Evolutionary conservation across 306 rosid species (phyloP).

Genomic region (Purshia tridentata): DNA sequence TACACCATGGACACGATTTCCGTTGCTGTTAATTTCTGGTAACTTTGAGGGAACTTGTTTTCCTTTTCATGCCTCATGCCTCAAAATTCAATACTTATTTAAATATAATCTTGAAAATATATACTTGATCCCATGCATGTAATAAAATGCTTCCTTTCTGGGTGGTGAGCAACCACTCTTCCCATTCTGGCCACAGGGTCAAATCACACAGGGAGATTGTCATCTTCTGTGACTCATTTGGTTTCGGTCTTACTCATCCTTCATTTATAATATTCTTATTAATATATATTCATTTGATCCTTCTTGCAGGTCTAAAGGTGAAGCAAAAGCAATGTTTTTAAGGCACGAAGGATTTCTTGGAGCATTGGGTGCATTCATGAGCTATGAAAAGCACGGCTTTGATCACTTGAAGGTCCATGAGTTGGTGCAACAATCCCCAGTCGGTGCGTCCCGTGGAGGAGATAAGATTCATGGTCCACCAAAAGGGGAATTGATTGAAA

Average conservation of each 20-base stretch:
- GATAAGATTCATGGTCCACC: slow-evolving; percentile 35
- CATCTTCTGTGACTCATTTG: neutral
- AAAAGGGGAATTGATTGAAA: slow-evolving; percentile 54
- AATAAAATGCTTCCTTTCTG: neutral
- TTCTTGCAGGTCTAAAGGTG: slow-evolving; percentile 86
- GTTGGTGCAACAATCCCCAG: slow-evolving; percentile 38
- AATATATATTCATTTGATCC: neutral
- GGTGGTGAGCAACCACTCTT: neutral
- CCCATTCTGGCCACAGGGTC: neutral
- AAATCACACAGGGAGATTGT: neutral
- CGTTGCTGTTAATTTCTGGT: slow-evolving; percentile 95
- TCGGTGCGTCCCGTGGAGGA: slow-evolving; percentile 36
- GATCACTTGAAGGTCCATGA: slow-evolving; percentile 50
- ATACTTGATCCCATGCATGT: neutral
- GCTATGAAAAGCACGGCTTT: slow-evolving; percentile 66
- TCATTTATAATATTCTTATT: neutral
- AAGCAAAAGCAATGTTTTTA: slow-evolving; percentile 90
- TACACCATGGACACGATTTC: slow-evolving; percentile 94
- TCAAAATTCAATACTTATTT: neutral
- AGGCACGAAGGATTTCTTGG: slow-evolving; percentile 96
- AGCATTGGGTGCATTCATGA: slow-evolving; percentile 82
- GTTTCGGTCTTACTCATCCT: neutral
- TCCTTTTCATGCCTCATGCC: neutral
- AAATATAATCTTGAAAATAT: neutral
- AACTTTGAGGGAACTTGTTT: neutral